A percentile compares a stretch with the other conserved stretches of the same genome.
These are phyloP conservation scores for Venturia aucupariae DNA, from an alignment of 2,329 filamentous ascomycete species.

Conservation along the genomic window DNA sequence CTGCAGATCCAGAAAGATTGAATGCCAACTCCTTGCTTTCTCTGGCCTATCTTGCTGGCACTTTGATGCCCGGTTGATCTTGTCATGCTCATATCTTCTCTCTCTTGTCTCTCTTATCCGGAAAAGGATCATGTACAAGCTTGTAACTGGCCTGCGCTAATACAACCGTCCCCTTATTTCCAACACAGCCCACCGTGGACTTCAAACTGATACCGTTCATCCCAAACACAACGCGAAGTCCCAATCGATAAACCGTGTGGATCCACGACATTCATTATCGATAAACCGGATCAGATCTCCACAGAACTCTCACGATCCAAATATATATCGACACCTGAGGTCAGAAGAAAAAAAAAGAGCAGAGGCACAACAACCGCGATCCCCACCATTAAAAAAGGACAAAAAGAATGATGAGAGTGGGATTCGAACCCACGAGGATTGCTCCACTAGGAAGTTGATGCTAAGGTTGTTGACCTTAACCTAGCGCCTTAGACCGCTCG, in stretches of 20 bases:
- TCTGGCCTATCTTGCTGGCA: no score
- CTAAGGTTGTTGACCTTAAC: slow-evolving; percentile 7
- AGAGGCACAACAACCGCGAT: neutral
- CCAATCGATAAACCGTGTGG: neutral
- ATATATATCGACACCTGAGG: neutral
- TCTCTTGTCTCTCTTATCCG: no score
- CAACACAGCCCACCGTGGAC: no score
- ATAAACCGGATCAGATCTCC: neutral
- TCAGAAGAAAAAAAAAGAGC: neutral
- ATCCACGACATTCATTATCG: neutral
- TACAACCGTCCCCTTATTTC: no score
- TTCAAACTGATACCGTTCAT: neutral
- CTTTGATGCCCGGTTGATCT: no score
- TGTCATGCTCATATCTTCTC: no score
- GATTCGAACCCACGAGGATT: slow-evolving; percentile 33
- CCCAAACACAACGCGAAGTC: neutral
- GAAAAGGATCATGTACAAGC: no score
- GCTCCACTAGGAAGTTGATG: slow-evolving; percentile 27
- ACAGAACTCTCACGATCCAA: neutral
- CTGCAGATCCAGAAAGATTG: neutral
- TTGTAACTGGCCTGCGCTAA: no score
- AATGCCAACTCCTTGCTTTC: no score
- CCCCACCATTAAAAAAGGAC: neutral
- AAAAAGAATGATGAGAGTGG: slow-evolving; percentile 27
- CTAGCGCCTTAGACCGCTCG: slow-evolving; percentile 8